phyloP scores from a whole-genome alignment of 768 basidiomycete genomes.

The Erythrobasidium yunnanense region DNA sequence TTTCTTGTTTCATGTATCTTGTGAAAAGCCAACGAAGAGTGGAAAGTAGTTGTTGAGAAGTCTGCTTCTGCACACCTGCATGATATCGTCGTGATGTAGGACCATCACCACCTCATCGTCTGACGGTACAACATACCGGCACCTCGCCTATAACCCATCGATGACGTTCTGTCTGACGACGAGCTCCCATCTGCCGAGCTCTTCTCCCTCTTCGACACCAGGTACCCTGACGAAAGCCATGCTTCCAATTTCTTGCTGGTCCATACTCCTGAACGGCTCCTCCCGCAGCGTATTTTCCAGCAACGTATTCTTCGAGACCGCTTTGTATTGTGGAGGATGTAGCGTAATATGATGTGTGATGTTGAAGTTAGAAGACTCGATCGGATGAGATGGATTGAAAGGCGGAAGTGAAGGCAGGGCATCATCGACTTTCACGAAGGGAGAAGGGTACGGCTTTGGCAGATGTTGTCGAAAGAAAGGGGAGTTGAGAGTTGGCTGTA shows the following conservation, averaged over 20 bases:
- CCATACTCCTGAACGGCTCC: conserved; percentile 6
- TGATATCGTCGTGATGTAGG: too few relatives aligned
- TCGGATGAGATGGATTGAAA: conserved; percentile 9
- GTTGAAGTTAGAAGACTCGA: not conserved
- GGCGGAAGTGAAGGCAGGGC: too few relatives aligned
- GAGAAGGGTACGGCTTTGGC: conserved; percentile 23
- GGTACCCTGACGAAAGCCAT: conserved; percentile 10
- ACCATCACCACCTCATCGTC: too few relatives aligned
- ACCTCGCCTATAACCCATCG: conserved; percentile 17
- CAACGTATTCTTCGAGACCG: not conserved
- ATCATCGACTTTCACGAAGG: not conserved
- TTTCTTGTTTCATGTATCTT: too few relatives aligned
- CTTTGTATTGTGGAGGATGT: conserved; percentile 11
- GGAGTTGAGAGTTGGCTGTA: not conserved
- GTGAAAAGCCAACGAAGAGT: too few relatives aligned
- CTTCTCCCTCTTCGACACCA: conserved; percentile 11
- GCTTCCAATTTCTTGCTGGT: conserved; percentile 18
- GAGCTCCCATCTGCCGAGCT: conserved; percentile 14
- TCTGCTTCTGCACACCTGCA: too few relatives aligned
- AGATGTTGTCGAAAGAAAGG: conserved; percentile 29
- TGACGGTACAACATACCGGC: too few relatives aligned
- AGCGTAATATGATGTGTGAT: conserved; percentile 29
- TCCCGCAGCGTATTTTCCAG: not conserved
- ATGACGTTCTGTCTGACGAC: not conserved
- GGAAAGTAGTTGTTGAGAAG: too few relatives aligned